Conservation (phyloP, 345 rosid genomes). For the Sonneratia alba region DNA sequence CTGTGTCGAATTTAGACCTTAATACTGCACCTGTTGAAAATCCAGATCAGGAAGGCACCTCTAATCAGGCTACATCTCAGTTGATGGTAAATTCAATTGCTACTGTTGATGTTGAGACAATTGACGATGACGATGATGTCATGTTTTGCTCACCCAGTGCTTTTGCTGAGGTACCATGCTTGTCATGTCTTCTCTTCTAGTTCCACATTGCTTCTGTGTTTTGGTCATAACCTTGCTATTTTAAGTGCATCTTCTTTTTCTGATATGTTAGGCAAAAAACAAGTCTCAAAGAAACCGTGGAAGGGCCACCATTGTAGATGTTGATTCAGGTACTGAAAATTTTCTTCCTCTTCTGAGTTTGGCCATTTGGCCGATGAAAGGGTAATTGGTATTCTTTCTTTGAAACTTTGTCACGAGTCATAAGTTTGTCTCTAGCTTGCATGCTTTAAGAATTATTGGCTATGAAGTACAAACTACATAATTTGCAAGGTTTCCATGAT, state of each 20-base stretch:
- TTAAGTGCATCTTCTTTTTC: conserved; percentile 10
- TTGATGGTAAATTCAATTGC: conserved; percentile 4
- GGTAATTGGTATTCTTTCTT: not conserved
- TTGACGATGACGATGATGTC: conserved; percentile 60
- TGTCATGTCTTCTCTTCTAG: not conserved
- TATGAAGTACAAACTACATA: not conserved
- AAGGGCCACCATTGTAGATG: conserved; percentile 38
- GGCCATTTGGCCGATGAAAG: not conserved
- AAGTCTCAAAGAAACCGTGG: conserved; percentile 45
- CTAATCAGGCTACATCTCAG: conserved; percentile 22
- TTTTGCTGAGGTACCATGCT: conserved; percentile 50
- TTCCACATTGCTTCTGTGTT: conserved; percentile 8
- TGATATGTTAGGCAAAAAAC: conserved; percentile 52
- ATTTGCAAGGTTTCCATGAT: not conserved
- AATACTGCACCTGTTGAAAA: conserved; percentile 42
- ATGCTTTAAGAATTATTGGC: not conserved
- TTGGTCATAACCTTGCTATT: not conserved
- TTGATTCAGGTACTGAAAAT: conserved; percentile 51
- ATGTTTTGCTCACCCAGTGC: conserved; percentile 64
- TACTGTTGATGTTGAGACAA: conserved; percentile 57
- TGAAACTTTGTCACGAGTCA: not conserved
- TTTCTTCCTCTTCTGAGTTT: not conserved
- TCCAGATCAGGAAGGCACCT: conserved; percentile 51
- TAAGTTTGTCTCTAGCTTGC: not conserved
- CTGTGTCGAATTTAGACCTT: conserved; percentile 30